A percentile compares a stretch with the other conserved stretches of the same genome.
These are phyloP conservation scores for Erodium maritimum DNA, from an alignment of 345 rosid species.

Conservation along the genomic window DNA sequence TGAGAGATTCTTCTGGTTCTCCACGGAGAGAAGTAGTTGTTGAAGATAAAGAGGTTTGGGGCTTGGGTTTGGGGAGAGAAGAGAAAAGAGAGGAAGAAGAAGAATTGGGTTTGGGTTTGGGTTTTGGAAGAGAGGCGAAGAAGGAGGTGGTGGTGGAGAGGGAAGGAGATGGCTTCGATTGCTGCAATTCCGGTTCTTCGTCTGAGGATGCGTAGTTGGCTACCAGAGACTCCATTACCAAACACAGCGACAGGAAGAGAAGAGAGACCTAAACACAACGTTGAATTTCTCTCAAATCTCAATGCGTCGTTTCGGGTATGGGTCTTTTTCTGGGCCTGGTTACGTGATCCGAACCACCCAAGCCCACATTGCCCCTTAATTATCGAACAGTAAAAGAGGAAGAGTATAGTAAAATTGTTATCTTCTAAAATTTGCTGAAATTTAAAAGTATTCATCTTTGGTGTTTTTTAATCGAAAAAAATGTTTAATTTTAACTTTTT, in stretches of 20 bases:
- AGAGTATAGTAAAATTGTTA: no score
- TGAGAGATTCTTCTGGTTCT: background rate
- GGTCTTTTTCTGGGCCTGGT: background rate
- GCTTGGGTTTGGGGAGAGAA: conserved; percentile 6
- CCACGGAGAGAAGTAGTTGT: background rate
- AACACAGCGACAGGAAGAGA: background rate
- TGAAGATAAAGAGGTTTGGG: background rate
- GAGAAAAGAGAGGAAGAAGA: conserved; percentile 3
- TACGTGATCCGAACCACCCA: no score
- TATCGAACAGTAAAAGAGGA: no score
- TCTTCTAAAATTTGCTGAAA: no score
- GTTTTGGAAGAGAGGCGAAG: conserved; percentile 13
- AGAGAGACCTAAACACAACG: background rate
- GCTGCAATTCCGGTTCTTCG: conserved; percentile 27
- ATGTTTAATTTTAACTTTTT: no score
- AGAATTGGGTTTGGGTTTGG: conserved; percentile 23
- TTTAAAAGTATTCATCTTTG: no score
- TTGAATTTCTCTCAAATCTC: background rate
- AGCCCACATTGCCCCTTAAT: no score
- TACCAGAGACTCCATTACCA: conserved; percentile 61
- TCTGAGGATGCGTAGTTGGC: conserved; percentile 82
- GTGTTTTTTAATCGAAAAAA: no score
- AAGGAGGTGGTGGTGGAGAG: conserved; percentile 7
- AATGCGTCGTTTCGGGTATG: background rate
- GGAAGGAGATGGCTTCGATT: conserved; percentile 9